Conservation (phyloP, 352 stramenopile genomes). For the Pythium coloratum region DNA sequence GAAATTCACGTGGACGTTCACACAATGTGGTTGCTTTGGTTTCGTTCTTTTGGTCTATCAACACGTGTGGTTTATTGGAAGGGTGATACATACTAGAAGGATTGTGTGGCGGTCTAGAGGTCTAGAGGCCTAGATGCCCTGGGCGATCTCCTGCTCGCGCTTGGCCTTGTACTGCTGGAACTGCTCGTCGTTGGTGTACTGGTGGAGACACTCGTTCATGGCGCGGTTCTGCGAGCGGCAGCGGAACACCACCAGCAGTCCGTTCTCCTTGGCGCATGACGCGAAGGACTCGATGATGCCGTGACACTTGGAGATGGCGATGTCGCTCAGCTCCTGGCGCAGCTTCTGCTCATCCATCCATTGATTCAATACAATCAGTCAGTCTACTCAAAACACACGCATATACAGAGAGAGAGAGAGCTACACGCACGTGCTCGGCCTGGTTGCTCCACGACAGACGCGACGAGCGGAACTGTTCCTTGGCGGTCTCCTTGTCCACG, state of each 20-base stretch:
- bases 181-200: conserved; percentile 77
- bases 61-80: neutral
- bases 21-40: neutral
- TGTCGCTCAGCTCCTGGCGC: conserved; percentile 79
- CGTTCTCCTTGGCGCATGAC: conserved; percentile 63
- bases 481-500: conserved; percentile 73
- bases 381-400: neutral
- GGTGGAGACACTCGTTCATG: conserved; percentile 80
- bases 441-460: conserved; percentile 85
- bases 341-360: conserved; percentile 54
- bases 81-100: neutral
- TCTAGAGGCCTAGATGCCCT: conserved; percentile 11
- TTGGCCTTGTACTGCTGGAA: conserved; percentile 70
- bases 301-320: conserved; percentile 78
- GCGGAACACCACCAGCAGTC: conserved; percentile 70
- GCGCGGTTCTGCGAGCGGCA: conserved; percentile 72
- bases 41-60: neutral
- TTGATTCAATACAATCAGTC: neutral
- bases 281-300: conserved; percentile 57
- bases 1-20: too few species aligned
- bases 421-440: conserved; percentile 60
- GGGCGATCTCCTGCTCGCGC: conserved; percentile 52
- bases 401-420: neutral
- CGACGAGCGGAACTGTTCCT: conserved; percentile 71
- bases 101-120: neutral